A percentile compares a stretch with the other conserved stretches of the same genome.
These are phyloP conservation scores for Suhomyces vadensis DNA, from an alignment of 805 yeast species.

Conservation along the genomic window DNA sequence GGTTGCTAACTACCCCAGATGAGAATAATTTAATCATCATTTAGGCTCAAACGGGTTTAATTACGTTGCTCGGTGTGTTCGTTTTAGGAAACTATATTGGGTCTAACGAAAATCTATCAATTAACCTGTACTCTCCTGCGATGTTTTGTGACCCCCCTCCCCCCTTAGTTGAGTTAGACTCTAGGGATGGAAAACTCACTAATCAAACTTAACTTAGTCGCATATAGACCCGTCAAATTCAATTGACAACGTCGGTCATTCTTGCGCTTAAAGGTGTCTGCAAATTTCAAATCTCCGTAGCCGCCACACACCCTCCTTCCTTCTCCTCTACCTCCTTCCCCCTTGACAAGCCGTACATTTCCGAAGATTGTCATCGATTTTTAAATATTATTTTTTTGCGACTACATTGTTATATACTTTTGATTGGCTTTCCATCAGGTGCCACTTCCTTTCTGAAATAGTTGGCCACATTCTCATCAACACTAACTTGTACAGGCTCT, in stretches of 20 bases:
- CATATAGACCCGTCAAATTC: no score
- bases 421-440: not conserved
- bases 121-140: not conserved
- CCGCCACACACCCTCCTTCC: no score
- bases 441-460: slow-evolving; percentile 11
- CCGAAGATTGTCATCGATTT: not conserved
- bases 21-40: not conserved
- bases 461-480: slow-evolving; percentile 32
- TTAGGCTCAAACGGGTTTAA: not conserved
- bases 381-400: not conserved
- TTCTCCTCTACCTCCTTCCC: no score
- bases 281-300: no score
- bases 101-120: not conserved
- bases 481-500: slow-evolving; percentile 38
- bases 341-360: no score
- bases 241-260: not conserved
- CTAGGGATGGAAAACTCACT: no score
- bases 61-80: not conserved
- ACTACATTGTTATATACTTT: not conserved
- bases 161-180: no score
- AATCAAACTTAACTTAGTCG: no score
- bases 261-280: no score
- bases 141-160: not conserved
- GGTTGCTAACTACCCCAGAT: slow-evolving; percentile 2
- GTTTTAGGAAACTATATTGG: not conserved